Evolutionary conservation across 768 basidiomycete species (phyloP), one percentile per base, ranked within the genome.

Genomic region (Trametes meyenii): DNA sequence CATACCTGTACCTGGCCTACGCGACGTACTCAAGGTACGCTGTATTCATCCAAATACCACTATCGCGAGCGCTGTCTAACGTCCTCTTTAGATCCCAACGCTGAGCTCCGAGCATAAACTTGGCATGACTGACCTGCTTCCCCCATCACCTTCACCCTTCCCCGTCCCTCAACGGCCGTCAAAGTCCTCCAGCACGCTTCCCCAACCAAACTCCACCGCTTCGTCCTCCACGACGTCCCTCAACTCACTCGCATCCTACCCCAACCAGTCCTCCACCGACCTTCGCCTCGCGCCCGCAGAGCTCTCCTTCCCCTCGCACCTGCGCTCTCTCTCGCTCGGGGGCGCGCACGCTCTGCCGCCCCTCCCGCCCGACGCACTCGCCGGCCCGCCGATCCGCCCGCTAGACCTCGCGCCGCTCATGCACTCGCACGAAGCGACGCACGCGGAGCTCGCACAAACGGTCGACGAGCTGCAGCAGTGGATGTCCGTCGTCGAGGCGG

Each of bases 381-480:
- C 67, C 70, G 81, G 81, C 0, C 84, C 86, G 29, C 65, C 75
- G 0, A 71, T 92, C 7, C 80, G 76, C 39, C 86, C 90, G 2
- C 77, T 97, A n/a, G 86, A 96, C 70, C 89, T 94, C 62, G 73
- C 74, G 5, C 73, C 78, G 24, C 71, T 84, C 21, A 73, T 88
- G 62, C 78, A 83, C 19, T 81, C 80, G 5, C 76, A 77, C 26
- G 86, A 85, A 11, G 80, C 78, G 36, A 85, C 88, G 0, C 88
- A 90, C 65, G 72, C 77, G 1, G 89, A 93, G 70, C 81, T 98
- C 50, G 86, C 85, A 45, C 75, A 79, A 45, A 89, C 87, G 3
- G 84, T 96, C 11, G 88, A 88, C 46, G 86, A 90, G 68, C 81
- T 98, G 38, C 80, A 82, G 2, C 79, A 83, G 63, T 96, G 92